Evolutionary conservation across 768 basidiomycete species (phyloP), one percentile per base, ranked within the genome.

Genomic region (Hypsizygus marmoreus): DNA sequence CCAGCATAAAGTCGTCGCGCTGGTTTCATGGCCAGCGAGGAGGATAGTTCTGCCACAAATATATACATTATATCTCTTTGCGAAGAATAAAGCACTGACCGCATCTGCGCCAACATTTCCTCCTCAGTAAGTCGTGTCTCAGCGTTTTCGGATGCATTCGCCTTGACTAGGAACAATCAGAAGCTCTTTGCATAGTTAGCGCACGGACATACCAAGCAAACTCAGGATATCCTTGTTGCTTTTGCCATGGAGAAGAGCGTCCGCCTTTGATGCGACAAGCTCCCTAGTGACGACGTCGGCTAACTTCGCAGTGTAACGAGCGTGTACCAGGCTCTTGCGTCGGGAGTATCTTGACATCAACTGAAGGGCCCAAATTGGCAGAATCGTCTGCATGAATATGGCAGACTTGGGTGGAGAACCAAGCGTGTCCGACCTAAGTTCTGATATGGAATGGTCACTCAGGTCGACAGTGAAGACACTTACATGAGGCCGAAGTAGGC

Each of bases 1-100:
- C 83, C 84, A 90, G 43, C 73, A 71, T 23, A 84, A 41, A 2
- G 76, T 71, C 28, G 73, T 79, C 3, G 84, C 75, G 39, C 77
- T 81, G 3, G 84, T 86, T 59, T 84, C 85, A 58, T 86, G 77
- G 1, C 74, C 75, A 30, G 75, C 75, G 9, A 79, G 52, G 9
- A 77, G 53, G 9, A 78, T 71, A 17, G 73, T 75, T 13, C 74
- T 76, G 45, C 26, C 16, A 3, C 26, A 34, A 22, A 16, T 19
- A 39, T 25, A 25, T 12, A 10, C 11, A 26, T 32, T 4, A 22
- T 42, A 28, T 29, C 12, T n/a, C 17, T 11, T 25, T 13, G 33
- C 23, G 32, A 2, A n/a, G 5, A 13, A 43, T 10, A 28, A 36
- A 22, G 23, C 6, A 51, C 60, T 20, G 40, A 66, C 61, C 60